Percentiles rank a stretch among this genome's conserved stretches.
Conservation (phyloP, 2,329 filamentous ascomycete species). For the Clonostachys byssicola region DNA sequence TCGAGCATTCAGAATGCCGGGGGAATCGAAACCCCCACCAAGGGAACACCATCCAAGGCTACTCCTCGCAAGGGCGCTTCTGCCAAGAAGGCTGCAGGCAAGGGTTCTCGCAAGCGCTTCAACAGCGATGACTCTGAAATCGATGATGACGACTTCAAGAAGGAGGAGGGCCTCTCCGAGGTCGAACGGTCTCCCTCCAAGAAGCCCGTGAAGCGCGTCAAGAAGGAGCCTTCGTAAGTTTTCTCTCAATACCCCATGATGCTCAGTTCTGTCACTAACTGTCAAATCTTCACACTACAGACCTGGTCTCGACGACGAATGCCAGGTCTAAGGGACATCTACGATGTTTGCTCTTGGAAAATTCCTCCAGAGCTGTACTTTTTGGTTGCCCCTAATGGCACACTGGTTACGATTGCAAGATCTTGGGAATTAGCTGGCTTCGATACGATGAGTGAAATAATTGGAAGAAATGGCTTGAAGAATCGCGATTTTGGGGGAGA, state of each 20-base stretch:
- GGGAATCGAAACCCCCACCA: constrained; percentile 1
- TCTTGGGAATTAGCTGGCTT: no score
- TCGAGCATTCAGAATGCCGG: constrained; percentile 10
- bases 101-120: constrained; percentile 13
- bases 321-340: no score
- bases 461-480: no score
- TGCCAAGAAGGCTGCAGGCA: constrained; percentile 19
- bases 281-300: no score
- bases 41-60: constrained; percentile 10
- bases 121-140: constrained; percentile 6
- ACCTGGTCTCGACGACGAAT: no score
- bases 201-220: constrained; percentile 14
- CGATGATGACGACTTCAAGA: constrained; percentile 15
- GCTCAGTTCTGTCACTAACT: no score
- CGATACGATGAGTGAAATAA: no score
- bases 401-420: no score
- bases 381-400: no score
- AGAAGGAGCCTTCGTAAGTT: constrained; percentile 1
- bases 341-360: no score
- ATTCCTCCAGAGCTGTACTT: no score
- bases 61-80: constrained; percentile 5
- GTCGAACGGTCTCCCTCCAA: constrained; percentile 5
- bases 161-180: constrained; percentile 9
- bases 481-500: no score
- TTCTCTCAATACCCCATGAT: not conserved